phyloP scores from a whole-genome alignment of 2,329 filamentous ascomycete species.

The Corinectria fuckeliana region DNA sequence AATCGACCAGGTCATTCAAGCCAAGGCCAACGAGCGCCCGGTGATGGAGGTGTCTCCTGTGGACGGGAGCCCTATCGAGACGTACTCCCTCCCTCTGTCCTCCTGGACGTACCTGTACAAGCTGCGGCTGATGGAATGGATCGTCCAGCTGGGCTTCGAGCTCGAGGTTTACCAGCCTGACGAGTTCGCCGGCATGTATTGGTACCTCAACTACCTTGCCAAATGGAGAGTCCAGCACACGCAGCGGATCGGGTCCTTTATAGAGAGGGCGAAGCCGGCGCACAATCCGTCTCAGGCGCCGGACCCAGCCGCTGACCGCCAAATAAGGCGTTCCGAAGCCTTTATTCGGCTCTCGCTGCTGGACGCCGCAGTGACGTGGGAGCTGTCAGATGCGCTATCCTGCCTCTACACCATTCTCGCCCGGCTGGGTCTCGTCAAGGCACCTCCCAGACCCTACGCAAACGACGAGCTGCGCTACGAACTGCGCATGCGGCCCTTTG shows the following conservation, averaged over 20 bases:
- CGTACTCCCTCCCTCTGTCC: conserved; percentile 75
- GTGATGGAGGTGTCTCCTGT: conserved; percentile 53
- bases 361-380: conserved; percentile 68
- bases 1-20: conserved; percentile 71
- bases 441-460: conserved; percentile 67
- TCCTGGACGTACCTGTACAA: conserved; percentile 94
- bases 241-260: conserved; percentile 75
- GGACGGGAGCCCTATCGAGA: conserved; percentile 52
- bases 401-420: conserved; percentile 71
- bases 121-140: conserved; percentile 83
- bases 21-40: conserved; percentile 66
- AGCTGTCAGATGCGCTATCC: conserved; percentile 61
- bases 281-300: conserved; percentile 18
- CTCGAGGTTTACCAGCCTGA: conserved; percentile 87
- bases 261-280: conserved; percentile 46
- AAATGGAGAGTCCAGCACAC: conserved; percentile 72
- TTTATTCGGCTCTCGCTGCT: conserved; percentile 67
- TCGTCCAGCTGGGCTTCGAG: conserved; percentile 93
- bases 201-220: conserved; percentile 80
- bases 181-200: conserved; percentile 89
- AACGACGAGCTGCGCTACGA: conserved; percentile 75
- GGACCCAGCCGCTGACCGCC: conserved; percentile 45
- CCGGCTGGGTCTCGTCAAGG: conserved; percentile 61
- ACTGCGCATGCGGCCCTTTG: conserved; percentile 85
- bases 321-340: conserved; percentile 57